Evolutionary conservation across 1,139 yeast species (phyloP).

Genomic region (Yamadazyma trypodendri): DNA sequence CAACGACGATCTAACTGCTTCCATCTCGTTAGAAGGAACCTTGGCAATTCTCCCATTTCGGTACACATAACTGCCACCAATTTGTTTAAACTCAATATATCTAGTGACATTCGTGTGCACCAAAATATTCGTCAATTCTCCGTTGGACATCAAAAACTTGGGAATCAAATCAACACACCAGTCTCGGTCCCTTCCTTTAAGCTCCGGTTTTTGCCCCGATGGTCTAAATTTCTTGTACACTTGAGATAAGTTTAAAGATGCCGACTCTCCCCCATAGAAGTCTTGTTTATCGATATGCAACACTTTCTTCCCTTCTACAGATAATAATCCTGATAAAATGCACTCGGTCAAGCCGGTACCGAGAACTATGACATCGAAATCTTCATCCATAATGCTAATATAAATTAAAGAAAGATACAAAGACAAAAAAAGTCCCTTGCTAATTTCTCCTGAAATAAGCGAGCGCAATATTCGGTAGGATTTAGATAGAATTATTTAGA

Average conservation of each 20-base stretch:
- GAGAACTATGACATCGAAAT: constrained; percentile 70
- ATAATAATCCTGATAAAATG: constrained; percentile 86
- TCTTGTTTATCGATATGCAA: constrained; percentile 95
- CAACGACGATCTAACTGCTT: constrained; percentile 86
- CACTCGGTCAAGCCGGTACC: constrained; percentile 93
- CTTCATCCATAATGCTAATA: constrained; percentile 70
- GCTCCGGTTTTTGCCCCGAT: constrained; percentile 62
- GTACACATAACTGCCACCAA: constrained; percentile 91
- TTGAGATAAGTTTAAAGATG: constrained; percentile 62
- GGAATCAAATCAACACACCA: constrained; percentile 99
- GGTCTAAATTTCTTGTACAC: constrained; percentile 73
- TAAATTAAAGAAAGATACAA: not conserved
- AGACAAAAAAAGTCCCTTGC: not conserved
- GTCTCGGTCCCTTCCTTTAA: constrained; percentile 89
- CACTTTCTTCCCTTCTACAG: constrained; percentile 90
- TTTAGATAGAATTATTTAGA: no score
- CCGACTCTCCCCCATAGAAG: constrained; percentile 88
- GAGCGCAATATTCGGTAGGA: not conserved
- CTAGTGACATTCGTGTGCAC: constrained; percentile 95
- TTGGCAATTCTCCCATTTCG: constrained; percentile 89
- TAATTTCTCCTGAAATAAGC: constrained; percentile 4
- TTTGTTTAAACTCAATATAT: constrained; percentile 93
- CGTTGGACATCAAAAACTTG: constrained; percentile 95
- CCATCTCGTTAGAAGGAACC: constrained; percentile 90
- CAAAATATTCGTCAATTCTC: constrained; percentile 92